Evolutionary conservation across 202 grass and related monocot genomes (phyloP), one percentile per base, ranked within the genome.

Genomic region (Panicum virgatum): DNA sequence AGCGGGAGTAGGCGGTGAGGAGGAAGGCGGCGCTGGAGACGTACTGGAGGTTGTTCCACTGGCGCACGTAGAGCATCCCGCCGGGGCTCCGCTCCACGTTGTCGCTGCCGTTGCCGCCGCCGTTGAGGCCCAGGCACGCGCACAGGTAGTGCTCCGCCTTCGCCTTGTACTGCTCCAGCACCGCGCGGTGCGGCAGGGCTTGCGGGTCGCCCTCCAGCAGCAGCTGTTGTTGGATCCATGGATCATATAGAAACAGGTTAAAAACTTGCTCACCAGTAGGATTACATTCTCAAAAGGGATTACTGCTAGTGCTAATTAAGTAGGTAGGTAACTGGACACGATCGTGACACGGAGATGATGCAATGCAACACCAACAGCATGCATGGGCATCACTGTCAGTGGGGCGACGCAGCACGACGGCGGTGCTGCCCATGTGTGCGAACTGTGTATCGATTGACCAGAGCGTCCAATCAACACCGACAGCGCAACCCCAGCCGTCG

Each of bases 31-130:
- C 89, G 66, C 86, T 90, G 64, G 94, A 97, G 58, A 85, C 94
- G 65, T 97, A 97, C 82, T 97, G 91, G 43, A 97, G 77, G 85
- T 97, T 97, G 84, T 97, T 97, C 94, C 94, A 97, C 51, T 90
- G 86, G 2, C 94, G 94, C 34, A 94, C 81, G 84, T 94, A 97
- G 26, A 97, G 84, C 91, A 97, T 91, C 37, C 94, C 94, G 51
- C 87, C 85, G 5, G 89, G 91, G 85, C 87, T 97, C 30, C 94
- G 89, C 18, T 97, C 87, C 47, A 94, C 84, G 60, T 80, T 54
- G 48, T 88, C 93, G 74, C 71, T 91, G 36, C 89, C 89, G 42
- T 90, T 86, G 91, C 65, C 65, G n/a, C n/a, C n/a, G 90, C 51
- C 65, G 78, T 97, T 97, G 50, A 73, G 86, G 47, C 87, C 84